Conservation (phyloP, 1,139 yeast species). For the Pichia sp. region DNA sequence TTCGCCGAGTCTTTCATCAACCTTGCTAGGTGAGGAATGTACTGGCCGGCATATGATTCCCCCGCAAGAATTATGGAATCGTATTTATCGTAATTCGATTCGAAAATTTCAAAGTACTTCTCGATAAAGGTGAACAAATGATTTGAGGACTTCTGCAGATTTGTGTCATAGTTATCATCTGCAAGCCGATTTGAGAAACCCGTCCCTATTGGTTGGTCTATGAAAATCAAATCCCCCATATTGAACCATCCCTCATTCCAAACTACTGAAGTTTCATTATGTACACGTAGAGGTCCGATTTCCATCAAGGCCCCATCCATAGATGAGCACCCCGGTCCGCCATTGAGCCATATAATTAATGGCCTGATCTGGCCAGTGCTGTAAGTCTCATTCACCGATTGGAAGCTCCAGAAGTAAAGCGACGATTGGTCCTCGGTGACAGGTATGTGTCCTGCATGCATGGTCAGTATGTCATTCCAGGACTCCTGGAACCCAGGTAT, state of each 20-base stretch:
- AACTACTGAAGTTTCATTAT: conserved; percentile 31
- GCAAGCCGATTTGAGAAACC: conserved; percentile 69
- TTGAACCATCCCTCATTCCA: conserved; percentile 80
- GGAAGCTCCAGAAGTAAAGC: conserved; percentile 78
- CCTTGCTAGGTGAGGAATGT: conserved; percentile 80
- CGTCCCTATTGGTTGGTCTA: conserved; percentile 95
- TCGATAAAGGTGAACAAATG: conserved; percentile 66
- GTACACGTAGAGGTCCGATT: conserved; percentile 78
- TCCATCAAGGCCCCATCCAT: conserved; percentile 97
- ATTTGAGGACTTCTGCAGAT: conserved; percentile 52
- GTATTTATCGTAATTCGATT: conserved; percentile 53
- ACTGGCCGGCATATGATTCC: conserved; percentile 96
- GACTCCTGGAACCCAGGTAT: conserved; percentile 10
- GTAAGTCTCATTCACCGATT: conserved; percentile 1
- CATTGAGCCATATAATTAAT: conserved; percentile 83
- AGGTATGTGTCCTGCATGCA: conserved; percentile 72
- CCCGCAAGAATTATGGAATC: conserved; percentile 82
- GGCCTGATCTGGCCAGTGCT: conserved; percentile 14
- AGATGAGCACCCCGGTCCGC: conserved; percentile 97
- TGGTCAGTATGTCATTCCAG: conserved; percentile 36
- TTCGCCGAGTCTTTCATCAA: conserved; percentile 34
- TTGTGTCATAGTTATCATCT: conserved; percentile 50
- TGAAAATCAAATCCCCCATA: conserved; percentile 70
- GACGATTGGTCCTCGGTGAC: conserved; percentile 51
- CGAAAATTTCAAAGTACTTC: conserved; percentile 59